These are phyloP conservation scores for Penicillium egyptiacum DNA, from an alignment of 495 filamentous ascomycete species.

Conservation along the genomic window DNA sequence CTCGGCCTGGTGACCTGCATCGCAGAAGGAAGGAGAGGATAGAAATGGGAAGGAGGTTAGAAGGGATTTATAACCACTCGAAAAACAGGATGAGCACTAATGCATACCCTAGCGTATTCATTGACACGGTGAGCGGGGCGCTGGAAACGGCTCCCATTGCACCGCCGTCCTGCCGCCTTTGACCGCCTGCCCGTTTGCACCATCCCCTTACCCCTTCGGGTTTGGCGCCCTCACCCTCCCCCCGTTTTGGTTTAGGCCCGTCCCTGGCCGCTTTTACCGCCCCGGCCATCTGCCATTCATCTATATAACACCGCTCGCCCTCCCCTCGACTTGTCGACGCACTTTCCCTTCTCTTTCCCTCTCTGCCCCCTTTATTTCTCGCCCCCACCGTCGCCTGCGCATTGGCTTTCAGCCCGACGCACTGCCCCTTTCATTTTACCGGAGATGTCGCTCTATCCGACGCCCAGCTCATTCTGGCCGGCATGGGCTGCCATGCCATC, in stretches of 20 bases:
- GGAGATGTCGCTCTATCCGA: constrained; percentile 16
- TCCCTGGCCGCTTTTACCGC: constrained; percentile 9
- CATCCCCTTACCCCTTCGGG: constrained; percentile 5
- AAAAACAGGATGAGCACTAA: too few species aligned
- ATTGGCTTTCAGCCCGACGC: constrained; percentile 11
- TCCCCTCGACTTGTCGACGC: too few species aligned
- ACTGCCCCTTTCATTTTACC: constrained; percentile 23
- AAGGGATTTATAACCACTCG: too few species aligned
- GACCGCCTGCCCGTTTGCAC: constrained; percentile 12
- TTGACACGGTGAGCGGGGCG: constrained; percentile 14
- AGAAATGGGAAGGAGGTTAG: too few species aligned
- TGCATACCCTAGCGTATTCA: too few species aligned
- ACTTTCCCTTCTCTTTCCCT: constrained; percentile 15
- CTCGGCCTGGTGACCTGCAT: too few species aligned
- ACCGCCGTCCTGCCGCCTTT: constrained; percentile 11
- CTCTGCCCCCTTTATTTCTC: constrained; percentile 9
- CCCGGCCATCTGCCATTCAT: too few species aligned
- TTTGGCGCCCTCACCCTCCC: background rate
- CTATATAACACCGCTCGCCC: too few species aligned
- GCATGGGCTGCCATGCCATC: background rate
- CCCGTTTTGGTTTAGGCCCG: constrained; percentile 8
- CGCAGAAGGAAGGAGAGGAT: too few species aligned
- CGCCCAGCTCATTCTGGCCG: background rate
- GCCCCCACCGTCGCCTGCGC: constrained; percentile 5
- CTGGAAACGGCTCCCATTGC: constrained; percentile 13